Base-by-base conservation (phyloP, 176 grass and related monocot genomes). In the Neostapfia colusana region DNA sequence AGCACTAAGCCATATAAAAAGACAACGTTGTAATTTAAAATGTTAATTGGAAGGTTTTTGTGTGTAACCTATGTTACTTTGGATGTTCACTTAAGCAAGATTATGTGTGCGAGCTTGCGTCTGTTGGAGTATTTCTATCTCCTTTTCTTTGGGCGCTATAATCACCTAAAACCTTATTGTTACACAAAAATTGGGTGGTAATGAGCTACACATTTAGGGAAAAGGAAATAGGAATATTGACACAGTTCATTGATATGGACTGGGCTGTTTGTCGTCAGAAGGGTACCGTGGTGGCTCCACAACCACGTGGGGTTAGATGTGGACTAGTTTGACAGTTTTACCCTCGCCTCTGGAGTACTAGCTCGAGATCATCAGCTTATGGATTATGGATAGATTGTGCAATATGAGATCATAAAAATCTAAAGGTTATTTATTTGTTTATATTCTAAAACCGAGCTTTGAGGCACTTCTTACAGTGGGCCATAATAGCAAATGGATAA, bases 211-310 rank as follows among this genome's bases (percentile, higher is more conserved):
- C 37, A 60, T 20, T 78, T 64, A 39, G 48, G 48, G 53, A 39
- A 39, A 13, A 48, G 20, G 66, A 70, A 67, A 50, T 41, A 69
- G 1, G 17, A 68, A 41, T 44, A 74, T 17, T n/a, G 50, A 6
- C 28, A 70, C 25, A 46, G 20, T 37, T 70, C 12, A 44, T 59
- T 58, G 77, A 70, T 37, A 39, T 37, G 13, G 62, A 78, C 62
- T 24, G 5, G 68, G 51, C 43, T 51, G 34, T 67, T 67, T 60
- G 49, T 38, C 39, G 27, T 49, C 55, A 53, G 35, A 24, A 6
- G 48, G 36, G 70, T 57, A 12, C 17, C 61, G 10, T n/a, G 39
- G 18, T 59, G 71, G 72, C 51, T 75, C 51, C 72, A 76, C 63
- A 69, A 48, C 63, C 51, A 69, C 51, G 53, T 50, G 63, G 31